Conservation (phyloP, 352 stramenopile genomes). For the Phytophthora hybrid region DNA sequence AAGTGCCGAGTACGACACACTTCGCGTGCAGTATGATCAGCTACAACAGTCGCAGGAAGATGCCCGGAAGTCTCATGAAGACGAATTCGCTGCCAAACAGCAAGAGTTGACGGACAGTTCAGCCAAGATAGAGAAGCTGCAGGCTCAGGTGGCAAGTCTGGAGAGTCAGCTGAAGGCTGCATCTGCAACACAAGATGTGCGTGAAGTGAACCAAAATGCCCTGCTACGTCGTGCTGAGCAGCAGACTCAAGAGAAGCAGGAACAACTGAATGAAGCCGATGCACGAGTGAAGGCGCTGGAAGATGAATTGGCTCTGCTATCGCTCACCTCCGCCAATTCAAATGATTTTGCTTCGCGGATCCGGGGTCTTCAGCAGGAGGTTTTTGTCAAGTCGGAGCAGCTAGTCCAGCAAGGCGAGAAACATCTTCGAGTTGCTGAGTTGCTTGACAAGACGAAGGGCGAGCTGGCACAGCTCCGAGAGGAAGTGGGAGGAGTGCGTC, state of each 20-base stretch:
- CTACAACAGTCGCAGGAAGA: conserved; percentile 34
- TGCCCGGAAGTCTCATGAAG: conserved; percentile 22
- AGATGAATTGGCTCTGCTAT: conserved; percentile 60
- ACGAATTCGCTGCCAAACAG: conserved; percentile 37
- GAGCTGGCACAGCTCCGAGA: conserved; percentile 57
- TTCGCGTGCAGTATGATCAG: conserved; percentile 49
- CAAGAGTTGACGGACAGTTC: conserved; percentile 34
- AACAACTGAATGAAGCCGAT: conserved; percentile 41
- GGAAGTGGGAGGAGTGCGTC: conserved; percentile 61
- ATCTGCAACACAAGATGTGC: conserved; percentile 40
- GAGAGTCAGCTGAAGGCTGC: conserved; percentile 34
- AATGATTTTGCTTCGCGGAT: conserved; percentile 42
- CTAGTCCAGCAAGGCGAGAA: conserved; percentile 82
- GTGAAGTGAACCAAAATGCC: conserved; percentile 47
- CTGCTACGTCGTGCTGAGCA: conserved; percentile 49
- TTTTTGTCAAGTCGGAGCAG: conserved; percentile 79
- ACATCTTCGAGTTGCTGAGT: conserved; percentile 54
- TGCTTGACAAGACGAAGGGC: conserved; percentile 52
- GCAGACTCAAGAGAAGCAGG: conserved; percentile 45
- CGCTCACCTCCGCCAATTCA: conserved; percentile 36
- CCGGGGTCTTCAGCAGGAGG: conserved; percentile 68
- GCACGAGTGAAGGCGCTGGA: conserved; percentile 55
- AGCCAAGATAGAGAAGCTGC: conserved; percentile 39
- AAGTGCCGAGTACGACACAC: conserved; percentile 59
- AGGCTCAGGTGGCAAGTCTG: conserved; percentile 34